Base-by-base conservation (phyloP, 768 basidiomycete species). In the Lactarius hatsudake region DNA sequence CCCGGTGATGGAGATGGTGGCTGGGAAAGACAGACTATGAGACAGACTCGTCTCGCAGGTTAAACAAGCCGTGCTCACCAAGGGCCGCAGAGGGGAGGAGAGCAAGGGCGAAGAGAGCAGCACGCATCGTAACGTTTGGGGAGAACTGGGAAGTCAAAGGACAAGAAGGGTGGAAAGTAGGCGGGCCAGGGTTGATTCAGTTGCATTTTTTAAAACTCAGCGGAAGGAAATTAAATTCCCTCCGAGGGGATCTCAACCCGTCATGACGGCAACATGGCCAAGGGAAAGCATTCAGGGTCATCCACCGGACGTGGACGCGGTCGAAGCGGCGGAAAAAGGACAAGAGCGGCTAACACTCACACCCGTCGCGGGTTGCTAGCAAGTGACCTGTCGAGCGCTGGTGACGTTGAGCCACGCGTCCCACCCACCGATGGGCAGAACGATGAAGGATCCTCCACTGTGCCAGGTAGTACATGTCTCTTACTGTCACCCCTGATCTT, bases 1-100 rank as follows among this genome's bases (percentile, higher is more conserved):
- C 5, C 68, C 73, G 13, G 68, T 64, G 63, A 80, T 78, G 59
- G 57, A 63, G 57, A 79, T 73, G 34, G 75, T 70, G 20, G 73
- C 78, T 77, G 51, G 45, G 23, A 38, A 48, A 5, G 23, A 30
- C 2, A 43, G 15, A 36, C 54, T 3, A 17, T 59, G 40, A 66
- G 55, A 32, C 7, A 17, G 5, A 36, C 20, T 13, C 38, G 15
- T 4, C 18, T 34, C 40, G 26, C 32, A 34, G 5, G 38, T 10
- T 40, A 38, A 5, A 10, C n/a, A 59, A 34, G 40, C 8, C 43
- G 48, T 17, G 65, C 71, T 66, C 43, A 67, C 73, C 77, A 20
- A 73, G 63, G 65, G 71, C 73, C 48, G 57, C 66, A 45, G 72
- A 70, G 57, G 76, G 71, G 20, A 77, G 72, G 59, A 73, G 64